phyloP scores from a whole-genome alignment of 2,329 filamentous ascomycete genomes.

The Xylariaceae sp. region DNA sequence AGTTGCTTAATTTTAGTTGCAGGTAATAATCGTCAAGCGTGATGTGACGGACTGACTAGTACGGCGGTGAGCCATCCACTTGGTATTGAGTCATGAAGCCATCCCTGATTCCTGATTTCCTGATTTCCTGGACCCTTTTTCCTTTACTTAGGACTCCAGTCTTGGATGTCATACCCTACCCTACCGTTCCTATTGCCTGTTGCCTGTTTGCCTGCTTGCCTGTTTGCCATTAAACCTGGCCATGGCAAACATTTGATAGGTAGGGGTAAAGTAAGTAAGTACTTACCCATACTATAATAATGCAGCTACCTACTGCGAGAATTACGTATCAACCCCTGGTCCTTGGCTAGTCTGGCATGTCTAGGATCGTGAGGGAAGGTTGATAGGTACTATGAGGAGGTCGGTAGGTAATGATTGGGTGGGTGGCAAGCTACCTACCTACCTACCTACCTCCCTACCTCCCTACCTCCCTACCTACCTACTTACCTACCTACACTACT shows the following conservation, averaged over 20 bases:
- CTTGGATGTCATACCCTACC: no score
- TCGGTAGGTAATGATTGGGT: neutral
- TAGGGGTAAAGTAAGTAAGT: neutral
- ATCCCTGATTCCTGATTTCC: neutral
- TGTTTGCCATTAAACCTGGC: neutral
- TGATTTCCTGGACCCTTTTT: neutral
- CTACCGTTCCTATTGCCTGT: no score
- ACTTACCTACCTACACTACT: no score
- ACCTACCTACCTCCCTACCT: no score
- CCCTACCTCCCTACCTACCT: no score
- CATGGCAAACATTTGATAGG: neutral
- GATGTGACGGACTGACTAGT: neutral
- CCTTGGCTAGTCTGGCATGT: neutral
- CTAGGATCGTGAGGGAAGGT: neutral
- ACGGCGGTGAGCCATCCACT: neutral
- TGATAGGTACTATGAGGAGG: neutral
- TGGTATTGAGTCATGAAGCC: neutral
- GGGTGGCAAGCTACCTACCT: neutral
- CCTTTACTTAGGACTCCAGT: neutral
- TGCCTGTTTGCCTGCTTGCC: no score
- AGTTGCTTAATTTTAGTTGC: neutral
- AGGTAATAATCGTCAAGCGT: neutral
- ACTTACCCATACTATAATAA: neutral
- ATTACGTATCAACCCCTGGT: constrained; percentile 4
- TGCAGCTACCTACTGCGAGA: neutral